Percentiles rank a stretch among this genome's conserved stretches.
These are phyloP conservation scores for Citropsis articulata DNA, from an alignment of 345 rosid genomes.

Conservation along the genomic window DNA sequence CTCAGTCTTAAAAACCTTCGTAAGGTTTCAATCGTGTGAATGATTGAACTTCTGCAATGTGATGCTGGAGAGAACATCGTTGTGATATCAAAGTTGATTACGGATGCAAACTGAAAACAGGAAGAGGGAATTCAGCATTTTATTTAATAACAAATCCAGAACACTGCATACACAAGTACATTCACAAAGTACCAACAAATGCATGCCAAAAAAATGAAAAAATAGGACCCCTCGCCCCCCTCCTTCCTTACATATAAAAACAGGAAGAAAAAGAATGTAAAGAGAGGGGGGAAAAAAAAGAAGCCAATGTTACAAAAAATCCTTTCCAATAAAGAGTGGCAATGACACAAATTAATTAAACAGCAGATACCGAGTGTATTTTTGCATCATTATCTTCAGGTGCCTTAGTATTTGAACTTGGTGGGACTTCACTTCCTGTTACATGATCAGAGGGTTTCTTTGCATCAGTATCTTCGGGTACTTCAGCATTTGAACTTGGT, in stretches of 20 bases:
- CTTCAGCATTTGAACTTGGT: slow-evolving; percentile 2
- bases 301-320: slow-evolving; percentile 15
- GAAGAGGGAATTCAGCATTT: slow-evolving; percentile 6
- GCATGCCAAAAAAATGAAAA: not conserved
- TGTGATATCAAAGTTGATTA: not conserved
- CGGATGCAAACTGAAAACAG: not conserved
- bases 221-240: not conserved
- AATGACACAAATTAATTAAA: slow-evolving; percentile 12
- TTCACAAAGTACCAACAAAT: slow-evolving; percentile 7
- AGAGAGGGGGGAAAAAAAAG: not conserved
- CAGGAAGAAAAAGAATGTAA: not conserved
- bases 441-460: not conserved
- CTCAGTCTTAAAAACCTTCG: not conserved
- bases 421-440: not conserved
- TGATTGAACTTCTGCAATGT: not conserved
- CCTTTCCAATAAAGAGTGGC: not conserved
- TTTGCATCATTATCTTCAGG: slow-evolving; percentile 24
- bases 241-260: slow-evolving; percentile 7
- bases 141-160: slow-evolving; percentile 17
- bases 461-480: slow-evolving; percentile 20
- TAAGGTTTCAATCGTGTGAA: not conserved
- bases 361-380: slow-evolving; percentile 16
- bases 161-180: slow-evolving; percentile 13
- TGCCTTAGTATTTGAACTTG: not conserved
- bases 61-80: not conserved